phyloP scores from a whole-genome alignment of 2,329 filamentous ascomycete genomes.

The Neonectria ditissima region DNA sequence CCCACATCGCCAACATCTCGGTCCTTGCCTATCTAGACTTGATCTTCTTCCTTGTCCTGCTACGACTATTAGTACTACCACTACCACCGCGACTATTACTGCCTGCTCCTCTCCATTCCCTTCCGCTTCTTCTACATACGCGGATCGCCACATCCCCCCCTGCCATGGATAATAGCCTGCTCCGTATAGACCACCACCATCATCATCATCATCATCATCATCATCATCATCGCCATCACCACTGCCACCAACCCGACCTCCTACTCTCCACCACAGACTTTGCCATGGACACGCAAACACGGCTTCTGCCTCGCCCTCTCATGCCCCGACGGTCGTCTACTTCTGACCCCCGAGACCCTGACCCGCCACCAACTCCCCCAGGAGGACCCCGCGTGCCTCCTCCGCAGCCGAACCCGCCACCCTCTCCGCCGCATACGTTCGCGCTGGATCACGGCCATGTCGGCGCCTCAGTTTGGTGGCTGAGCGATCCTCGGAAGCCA shows the following conservation, averaged over 20 bases:
- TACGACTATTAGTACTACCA: background rate
- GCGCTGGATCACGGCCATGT: background rate
- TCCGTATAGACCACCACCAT: background rate
- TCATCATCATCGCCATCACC: background rate
- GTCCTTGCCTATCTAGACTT: background rate
- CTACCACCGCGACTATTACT: background rate
- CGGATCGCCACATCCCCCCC: background rate
- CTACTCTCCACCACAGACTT: background rate
- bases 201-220: background rate
- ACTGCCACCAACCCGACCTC: background rate
- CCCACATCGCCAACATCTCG: background rate
- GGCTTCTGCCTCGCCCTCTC: background rate
- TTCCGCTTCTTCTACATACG: background rate
- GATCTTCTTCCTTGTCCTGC: background rate
- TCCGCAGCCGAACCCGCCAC: slow-evolving; percentile 45
- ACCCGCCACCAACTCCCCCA: slow-evolving; percentile 45
- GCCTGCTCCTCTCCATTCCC: background rate
- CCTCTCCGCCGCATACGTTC: slow-evolving; percentile 44
- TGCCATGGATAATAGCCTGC: background rate
- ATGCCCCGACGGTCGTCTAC: slow-evolving; percentile 21
- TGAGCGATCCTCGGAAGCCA: background rate
- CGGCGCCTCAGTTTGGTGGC: background rate
- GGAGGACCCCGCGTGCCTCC: slow-evolving; percentile 46
- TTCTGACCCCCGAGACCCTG: slow-evolving; percentile 34
- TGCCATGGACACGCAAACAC: slow-evolving; percentile 24